Evolutionary conservation across 2,329 filamentous ascomycete species (phyloP).

Genomic region (Aspergillus amoenus): DNA sequence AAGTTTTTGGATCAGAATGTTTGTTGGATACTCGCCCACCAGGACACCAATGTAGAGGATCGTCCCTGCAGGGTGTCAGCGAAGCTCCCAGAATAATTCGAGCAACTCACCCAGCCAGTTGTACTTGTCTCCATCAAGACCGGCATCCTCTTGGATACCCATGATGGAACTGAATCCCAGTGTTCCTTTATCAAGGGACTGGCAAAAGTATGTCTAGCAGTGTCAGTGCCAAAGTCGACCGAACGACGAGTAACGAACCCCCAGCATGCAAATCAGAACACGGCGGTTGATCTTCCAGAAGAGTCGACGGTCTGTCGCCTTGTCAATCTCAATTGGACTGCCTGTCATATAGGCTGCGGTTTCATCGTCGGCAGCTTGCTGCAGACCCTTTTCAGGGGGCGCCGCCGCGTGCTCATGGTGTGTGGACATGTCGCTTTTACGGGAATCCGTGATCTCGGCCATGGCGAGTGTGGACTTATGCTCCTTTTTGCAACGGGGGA

Average conservation of each 20-base stretch:
- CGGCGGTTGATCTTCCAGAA: conserved; percentile 21
- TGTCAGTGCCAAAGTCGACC: no score
- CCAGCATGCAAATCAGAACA: conserved; percentile 9
- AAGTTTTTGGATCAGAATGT: conserved; percentile 49
- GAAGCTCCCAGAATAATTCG: no score
- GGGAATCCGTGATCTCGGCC: neutral
- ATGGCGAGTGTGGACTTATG: neutral
- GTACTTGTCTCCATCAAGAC: conserved; percentile 43
- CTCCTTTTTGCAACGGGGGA: no score
- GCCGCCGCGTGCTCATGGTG: neutral
- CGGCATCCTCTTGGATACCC: conserved; percentile 25
- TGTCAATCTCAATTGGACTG: conserved; percentile 11
- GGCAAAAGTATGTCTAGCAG: conserved; percentile 20
- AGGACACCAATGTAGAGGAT: conserved; percentile 54
- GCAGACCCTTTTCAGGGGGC: neutral
- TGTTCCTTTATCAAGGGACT: conserved; percentile 24
- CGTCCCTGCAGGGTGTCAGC: conserved; percentile 41
- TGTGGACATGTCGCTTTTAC: neutral
- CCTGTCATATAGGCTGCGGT: conserved; percentile 1
- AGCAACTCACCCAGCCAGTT: conserved; percentile 25
- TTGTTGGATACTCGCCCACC: conserved; percentile 52
- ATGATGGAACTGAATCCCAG: conserved; percentile 25
- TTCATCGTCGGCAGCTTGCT: neutral
- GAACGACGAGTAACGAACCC: neutral
- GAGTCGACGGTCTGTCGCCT: conserved; percentile 17